Evolutionary conservation across 495 filamentous ascomycete species (phyloP).

Genomic region (Cetradonia linearis): DNA sequence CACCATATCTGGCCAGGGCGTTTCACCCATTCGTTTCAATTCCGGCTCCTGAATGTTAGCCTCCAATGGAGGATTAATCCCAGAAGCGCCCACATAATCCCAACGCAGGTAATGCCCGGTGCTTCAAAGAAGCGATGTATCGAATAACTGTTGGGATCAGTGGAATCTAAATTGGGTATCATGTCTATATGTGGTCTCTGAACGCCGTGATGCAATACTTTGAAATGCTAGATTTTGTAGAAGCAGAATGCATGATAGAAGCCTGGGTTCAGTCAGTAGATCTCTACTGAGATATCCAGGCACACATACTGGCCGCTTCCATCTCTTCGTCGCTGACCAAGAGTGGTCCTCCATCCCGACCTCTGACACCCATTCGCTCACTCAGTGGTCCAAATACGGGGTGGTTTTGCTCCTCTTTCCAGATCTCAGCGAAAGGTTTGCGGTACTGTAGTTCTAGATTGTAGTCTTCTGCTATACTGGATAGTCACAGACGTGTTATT

Average conservation of each 20-base stretch:
- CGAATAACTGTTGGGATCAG: no score
- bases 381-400: slow-evolving; percentile 66
- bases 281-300: no score
- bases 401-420: slow-evolving; percentile 80
- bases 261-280: slow-evolving; percentile 28
- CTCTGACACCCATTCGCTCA: slow-evolving; percentile 87
- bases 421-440: slow-evolving; percentile 78
- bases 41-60: accelerated
- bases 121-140: background rate
- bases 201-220: background rate
- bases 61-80: background rate
- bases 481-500: background rate
- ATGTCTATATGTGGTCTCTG: background rate
- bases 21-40: background rate
- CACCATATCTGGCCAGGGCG: background rate
- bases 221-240: slow-evolving; percentile 55
- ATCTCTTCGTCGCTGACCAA: slow-evolving; percentile 71
- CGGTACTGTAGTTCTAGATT: slow-evolving; percentile 91
- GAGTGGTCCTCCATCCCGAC: slow-evolving; percentile 54
- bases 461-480: slow-evolving; percentile 77
- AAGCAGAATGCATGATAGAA: slow-evolving; percentile 93
- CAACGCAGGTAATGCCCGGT: background rate
- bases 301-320: slow-evolving; percentile 62
- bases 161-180: background rate
- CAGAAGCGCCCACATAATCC: background rate